Evolutionary conservation across 768 basidiomycete genomes (phyloP).

Genomic region (Termitomyces sp.): DNA sequence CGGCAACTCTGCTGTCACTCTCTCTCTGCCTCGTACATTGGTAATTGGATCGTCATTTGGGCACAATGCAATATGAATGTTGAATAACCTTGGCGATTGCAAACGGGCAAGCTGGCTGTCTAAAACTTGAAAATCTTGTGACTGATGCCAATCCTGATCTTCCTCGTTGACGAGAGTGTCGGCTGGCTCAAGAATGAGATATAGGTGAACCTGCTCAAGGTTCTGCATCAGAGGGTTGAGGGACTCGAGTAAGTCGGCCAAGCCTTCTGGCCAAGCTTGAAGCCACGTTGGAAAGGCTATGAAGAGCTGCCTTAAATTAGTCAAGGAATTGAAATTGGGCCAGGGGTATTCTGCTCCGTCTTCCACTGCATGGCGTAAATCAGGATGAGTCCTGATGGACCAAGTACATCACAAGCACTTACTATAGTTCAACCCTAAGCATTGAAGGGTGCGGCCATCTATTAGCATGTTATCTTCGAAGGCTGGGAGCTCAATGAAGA

Average conservation of each 20-base stretch:
- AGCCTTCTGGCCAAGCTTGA: neutral
- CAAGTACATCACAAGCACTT: neutral
- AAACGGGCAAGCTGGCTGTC: neutral
- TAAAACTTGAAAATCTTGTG: neutral
- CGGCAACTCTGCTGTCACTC: neutral
- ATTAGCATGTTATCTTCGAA: neutral
- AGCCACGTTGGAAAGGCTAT: slow-evolving; percentile 2
- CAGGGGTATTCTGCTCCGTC: neutral
- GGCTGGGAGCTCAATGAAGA: neutral
- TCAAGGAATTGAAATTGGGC: neutral
- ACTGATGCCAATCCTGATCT: neutral
- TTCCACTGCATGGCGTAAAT: neutral
- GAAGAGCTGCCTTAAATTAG: neutral
- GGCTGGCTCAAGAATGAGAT: neutral
- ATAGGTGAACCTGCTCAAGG: neutral
- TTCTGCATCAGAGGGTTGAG: neutral
- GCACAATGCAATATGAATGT: neutral
- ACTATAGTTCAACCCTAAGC: neutral
- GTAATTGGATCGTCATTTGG: neutral
- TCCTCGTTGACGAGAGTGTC: neutral
- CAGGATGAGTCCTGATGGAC: neutral
- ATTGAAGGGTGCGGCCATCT: neutral
- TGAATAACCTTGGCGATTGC: neutral
- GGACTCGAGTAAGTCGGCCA: neutral
- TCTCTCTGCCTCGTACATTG: neutral